Percentiles rank a stretch among this genome's conserved stretches.
Evolutionary conservation across 192 early-diverging fungal genomes (phyloP).

Genomic region (Allomyces arbusculus): DNA sequence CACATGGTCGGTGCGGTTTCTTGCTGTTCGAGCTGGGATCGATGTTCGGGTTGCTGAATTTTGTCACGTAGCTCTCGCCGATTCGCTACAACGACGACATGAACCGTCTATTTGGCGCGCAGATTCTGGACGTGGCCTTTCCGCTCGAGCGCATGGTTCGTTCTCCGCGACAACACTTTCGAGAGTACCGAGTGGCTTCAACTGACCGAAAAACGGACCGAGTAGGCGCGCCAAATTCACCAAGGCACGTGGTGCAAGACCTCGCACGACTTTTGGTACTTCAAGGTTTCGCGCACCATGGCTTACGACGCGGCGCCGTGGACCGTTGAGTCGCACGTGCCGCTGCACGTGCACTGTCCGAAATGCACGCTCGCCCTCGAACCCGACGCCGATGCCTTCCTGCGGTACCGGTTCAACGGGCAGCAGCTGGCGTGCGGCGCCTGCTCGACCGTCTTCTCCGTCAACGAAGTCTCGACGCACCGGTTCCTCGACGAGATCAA

Average conservation of each 20-base stretch:
- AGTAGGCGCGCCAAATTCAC: slow-evolving; percentile 14
- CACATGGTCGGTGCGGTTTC: too few species aligned
- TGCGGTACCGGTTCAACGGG: slow-evolving; percentile 14
- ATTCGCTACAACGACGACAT: slow-evolving; percentile 37
- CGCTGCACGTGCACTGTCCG: not conserved
- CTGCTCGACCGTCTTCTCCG: slow-evolving; percentile 6
- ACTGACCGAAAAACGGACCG: slow-evolving; percentile 15
- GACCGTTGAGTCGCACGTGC: slow-evolving; percentile 4
- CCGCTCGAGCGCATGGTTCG: slow-evolving; percentile 23
- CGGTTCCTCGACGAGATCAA: slow-evolving; percentile 10
- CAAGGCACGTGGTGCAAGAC: slow-evolving; percentile 12
- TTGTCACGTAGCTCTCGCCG: slow-evolving; percentile 25
- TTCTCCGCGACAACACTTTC: not conserved
- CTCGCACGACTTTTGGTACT: slow-evolving; percentile 12
- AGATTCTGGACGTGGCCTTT: slow-evolving; percentile 17
- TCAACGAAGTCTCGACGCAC: slow-evolving; percentile 8
- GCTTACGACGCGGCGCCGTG: slow-evolving; percentile 11
- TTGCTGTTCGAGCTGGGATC: too few species aligned
- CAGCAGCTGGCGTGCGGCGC: slow-evolving; percentile 5
- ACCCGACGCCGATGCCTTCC: not conserved
- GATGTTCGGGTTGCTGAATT: too few species aligned
- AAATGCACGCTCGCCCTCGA: too few species aligned
- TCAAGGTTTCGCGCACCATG: slow-evolving; percentile 8
- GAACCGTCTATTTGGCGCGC: slow-evolving; percentile 18
- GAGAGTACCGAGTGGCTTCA: not conserved